Evolutionary conservation across 768 basidiomycete species (phyloP).

Genomic region (Leucogyrophana mollusca): DNA sequence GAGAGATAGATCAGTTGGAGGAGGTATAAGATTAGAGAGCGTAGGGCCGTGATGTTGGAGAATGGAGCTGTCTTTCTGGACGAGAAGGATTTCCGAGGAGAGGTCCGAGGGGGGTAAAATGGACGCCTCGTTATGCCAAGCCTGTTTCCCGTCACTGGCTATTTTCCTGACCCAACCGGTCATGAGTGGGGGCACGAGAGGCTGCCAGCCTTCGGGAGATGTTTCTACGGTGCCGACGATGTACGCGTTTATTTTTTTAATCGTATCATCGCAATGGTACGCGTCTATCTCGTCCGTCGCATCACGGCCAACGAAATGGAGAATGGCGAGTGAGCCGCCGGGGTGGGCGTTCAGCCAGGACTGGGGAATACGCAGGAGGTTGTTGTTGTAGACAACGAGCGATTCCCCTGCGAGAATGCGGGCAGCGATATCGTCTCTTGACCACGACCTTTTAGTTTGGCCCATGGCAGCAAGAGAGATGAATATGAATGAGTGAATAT

Average conservation of each 20-base stretch:
- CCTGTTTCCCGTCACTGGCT: conserved; percentile 38
- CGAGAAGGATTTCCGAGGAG: conserved; percentile 63
- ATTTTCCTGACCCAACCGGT: conserved; percentile 75
- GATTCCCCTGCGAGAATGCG: conserved; percentile 74
- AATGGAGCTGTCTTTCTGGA: conserved; percentile 38
- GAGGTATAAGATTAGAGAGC: conserved; percentile 46
- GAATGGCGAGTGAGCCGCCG: conserved; percentile 83
- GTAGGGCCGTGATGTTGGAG: conserved; percentile 35
- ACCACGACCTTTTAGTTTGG: conserved; percentile 31
- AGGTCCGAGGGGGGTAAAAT: conserved; percentile 35
- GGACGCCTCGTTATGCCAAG: conserved; percentile 66
- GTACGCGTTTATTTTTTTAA: conserved; percentile 41
- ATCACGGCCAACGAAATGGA: conserved; percentile 95
- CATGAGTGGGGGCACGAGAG: conserved; percentile 83
- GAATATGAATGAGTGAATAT: background rate
- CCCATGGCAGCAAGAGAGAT: conserved; percentile 25
- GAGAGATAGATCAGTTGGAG: conserved; percentile 52
- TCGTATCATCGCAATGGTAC: conserved; percentile 62
- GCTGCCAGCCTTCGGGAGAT: conserved; percentile 57
- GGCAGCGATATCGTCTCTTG: conserved; percentile 57
- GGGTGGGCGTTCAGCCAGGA: conserved; percentile 87
- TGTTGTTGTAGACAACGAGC: conserved; percentile 70
- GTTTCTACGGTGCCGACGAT: conserved; percentile 66
- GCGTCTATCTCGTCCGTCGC: conserved; percentile 94
- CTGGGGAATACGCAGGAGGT: conserved; percentile 63